Evolutionary conservation across 768 basidiomycete genomes (phyloP).

Genomic region (Agaricus sinodeliciosus): DNA sequence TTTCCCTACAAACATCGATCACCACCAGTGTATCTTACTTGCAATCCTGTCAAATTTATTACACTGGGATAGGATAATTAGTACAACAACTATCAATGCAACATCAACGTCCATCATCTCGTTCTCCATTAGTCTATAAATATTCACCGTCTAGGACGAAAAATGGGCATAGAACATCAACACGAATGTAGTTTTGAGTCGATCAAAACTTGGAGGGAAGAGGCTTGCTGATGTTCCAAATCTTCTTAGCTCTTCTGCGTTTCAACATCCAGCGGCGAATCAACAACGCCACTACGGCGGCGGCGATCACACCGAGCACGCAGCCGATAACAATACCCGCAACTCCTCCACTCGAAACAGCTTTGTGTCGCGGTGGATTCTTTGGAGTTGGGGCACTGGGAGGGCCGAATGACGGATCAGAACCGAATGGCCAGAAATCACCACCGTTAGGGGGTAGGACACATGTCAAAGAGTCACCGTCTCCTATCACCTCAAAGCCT

Average conservation of each 20-base stretch:
- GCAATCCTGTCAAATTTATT: no score
- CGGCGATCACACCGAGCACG: slow-evolving; percentile 34
- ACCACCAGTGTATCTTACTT: no score
- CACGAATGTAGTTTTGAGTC: background rate
- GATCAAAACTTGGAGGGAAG: slow-evolving; percentile 14
- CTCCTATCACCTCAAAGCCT: slow-evolving; percentile 43
- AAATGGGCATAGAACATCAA: background rate
- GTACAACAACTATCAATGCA: background rate
- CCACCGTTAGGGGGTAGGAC: slow-evolving; percentile 62
- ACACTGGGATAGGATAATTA: no score
- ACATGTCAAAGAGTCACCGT: slow-evolving; percentile 58
- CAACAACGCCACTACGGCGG: slow-evolving; percentile 37
- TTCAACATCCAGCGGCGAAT: slow-evolving; percentile 38
- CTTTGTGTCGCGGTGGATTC: background rate
- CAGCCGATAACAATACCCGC: slow-evolving; percentile 49
- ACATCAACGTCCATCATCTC: background rate
- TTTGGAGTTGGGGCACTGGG: background rate
- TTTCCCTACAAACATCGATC: no score
- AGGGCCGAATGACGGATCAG: slow-evolving; percentile 31
- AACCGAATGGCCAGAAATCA: slow-evolving; percentile 67
- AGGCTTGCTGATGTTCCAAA: slow-evolving; percentile 19
- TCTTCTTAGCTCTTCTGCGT: slow-evolving; percentile 19
- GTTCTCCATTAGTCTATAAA: background rate
- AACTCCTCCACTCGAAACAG: slow-evolving; percentile 22
- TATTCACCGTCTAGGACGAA: no score